These are phyloP conservation scores for Grigorovia humatica DNA, from an alignment of 805 yeast species.

Conservation along the genomic window DNA sequence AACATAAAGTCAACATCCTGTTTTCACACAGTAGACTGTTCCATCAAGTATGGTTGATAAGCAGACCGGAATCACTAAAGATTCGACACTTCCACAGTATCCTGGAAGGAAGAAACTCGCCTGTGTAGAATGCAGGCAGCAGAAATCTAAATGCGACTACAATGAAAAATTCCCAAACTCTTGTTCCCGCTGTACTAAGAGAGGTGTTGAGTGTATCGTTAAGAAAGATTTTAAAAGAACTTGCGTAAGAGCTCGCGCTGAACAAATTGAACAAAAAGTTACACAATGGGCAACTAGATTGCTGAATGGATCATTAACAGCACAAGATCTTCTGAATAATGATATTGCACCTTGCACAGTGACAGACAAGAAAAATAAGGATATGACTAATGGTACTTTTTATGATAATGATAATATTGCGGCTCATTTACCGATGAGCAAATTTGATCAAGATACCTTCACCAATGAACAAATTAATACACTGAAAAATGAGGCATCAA, in stretches of 20 bases:
- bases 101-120: conserved; percentile 45
- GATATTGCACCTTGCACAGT: no score
- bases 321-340: background rate
- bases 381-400: no score
- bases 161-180: conserved; percentile 63
- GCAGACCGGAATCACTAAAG: background rate
- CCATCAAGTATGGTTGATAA: background rate
- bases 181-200: conserved; percentile 71
- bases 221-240: conserved; percentile 82
- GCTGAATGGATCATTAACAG: conserved; percentile 10
- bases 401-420: no score
- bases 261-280: conserved; percentile 73
- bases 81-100: background rate
- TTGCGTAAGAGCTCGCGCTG: conserved; percentile 73
- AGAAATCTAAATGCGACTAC: conserved; percentile 86
- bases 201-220: conserved; percentile 61
- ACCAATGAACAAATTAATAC: conserved; percentile 3
- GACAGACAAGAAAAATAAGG: background rate
- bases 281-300: conserved; percentile 53
- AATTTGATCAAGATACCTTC: background rate
- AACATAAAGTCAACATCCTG: no score
- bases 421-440: background rate
- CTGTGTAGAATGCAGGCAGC: conserved; percentile 94
- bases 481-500: conserved; percentile 1
- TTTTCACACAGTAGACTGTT: background rate